Percentiles rank a stretch among this genome's conserved stretches.
Conservation (phyloP, 208 protist species). For the Trypanosomatidae sp. region DNA sequence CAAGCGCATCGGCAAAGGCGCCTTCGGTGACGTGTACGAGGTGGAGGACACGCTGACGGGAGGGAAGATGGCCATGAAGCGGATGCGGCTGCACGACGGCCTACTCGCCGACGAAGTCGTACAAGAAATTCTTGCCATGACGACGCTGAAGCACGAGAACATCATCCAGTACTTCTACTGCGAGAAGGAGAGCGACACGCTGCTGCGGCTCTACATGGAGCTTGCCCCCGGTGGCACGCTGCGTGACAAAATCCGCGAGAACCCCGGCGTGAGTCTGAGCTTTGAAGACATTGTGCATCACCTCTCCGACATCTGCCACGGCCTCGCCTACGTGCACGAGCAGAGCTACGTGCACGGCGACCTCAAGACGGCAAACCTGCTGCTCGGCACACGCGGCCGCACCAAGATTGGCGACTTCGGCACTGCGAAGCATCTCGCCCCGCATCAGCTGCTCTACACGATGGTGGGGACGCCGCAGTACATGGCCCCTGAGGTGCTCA, state of each 20-base stretch:
- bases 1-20: constrained; percentile 70
- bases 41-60: constrained; percentile 84
- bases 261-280: constrained; percentile 55
- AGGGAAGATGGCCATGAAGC: constrained; percentile 90
- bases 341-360: constrained; percentile 89
- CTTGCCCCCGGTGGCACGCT: constrained; percentile 89
- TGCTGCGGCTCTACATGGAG: constrained; percentile 93
- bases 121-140: constrained; percentile 91
- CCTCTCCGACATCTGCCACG: constrained; percentile 78
- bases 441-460: constrained; percentile 75
- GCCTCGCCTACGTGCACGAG: constrained; percentile 89
- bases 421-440: constrained; percentile 82
- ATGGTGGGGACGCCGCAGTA: constrained; percentile 89
- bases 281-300: constrained; percentile 74
- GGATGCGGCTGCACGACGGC: constrained; percentile 86
- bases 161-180: constrained; percentile 95
- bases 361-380: constrained; percentile 91
- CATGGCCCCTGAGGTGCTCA: constrained; percentile 93
- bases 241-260: constrained; percentile 66
- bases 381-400: constrained; percentile 72
- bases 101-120: constrained; percentile 69
- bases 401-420: constrained; percentile 96
- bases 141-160: constrained; percentile 89
- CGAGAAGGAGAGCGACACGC: constrained; percentile 75
- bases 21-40: constrained; percentile 90